Evolutionary conservation across 2,329 filamentous ascomycete genomes (phyloP).

Genomic region (Stemphylium vesicarium): DNA sequence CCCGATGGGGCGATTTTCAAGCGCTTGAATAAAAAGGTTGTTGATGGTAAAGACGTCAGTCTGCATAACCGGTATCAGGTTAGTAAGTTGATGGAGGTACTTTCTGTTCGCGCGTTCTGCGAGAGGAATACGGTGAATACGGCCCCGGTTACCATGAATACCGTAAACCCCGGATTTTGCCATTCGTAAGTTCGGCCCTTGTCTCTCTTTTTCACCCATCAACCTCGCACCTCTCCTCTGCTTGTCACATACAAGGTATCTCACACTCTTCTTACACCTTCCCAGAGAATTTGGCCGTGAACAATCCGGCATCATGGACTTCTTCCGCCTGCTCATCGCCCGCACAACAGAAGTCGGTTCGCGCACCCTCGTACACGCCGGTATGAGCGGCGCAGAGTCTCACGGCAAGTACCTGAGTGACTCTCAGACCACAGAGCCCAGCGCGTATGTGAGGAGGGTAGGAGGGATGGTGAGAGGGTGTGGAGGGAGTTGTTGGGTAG

Average conservation of each 20-base stretch:
- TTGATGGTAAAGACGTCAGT: conserved; percentile 8
- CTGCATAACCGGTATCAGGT: conserved; percentile 32
- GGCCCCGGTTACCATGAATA: conserved; percentile 42
- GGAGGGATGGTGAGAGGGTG: conserved; percentile 43
- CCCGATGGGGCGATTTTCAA: conserved; percentile 38
- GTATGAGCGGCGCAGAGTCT: conserved; percentile 40
- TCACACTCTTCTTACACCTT: not conserved
- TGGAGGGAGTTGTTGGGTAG: conserved; percentile 51
- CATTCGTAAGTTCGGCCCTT: conserved; percentile 26
- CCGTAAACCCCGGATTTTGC: conserved; percentile 46
- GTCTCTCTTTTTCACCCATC: too few relatives aligned
- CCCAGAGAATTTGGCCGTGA: conserved; percentile 33
- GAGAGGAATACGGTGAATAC: conserved; percentile 15
- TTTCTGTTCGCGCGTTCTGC: conserved; percentile 32
- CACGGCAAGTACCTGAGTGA: conserved; percentile 53
- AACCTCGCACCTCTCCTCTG: too few relatives aligned
- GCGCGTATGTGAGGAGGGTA: conserved; percentile 48
- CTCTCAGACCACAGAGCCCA: conserved; percentile 35
- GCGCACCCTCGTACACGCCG: conserved; percentile 51
- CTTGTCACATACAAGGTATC: too few relatives aligned
- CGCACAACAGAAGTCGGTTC: conserved; percentile 51
- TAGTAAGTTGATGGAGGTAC: conserved; percentile 44
- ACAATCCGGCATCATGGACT: not conserved
- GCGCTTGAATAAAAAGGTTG: conserved; percentile 25
- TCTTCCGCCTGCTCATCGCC: conserved; percentile 36